Base-by-base conservation (phyloP, 75 land plant species). In the Selaginella tamariscina region DNA sequence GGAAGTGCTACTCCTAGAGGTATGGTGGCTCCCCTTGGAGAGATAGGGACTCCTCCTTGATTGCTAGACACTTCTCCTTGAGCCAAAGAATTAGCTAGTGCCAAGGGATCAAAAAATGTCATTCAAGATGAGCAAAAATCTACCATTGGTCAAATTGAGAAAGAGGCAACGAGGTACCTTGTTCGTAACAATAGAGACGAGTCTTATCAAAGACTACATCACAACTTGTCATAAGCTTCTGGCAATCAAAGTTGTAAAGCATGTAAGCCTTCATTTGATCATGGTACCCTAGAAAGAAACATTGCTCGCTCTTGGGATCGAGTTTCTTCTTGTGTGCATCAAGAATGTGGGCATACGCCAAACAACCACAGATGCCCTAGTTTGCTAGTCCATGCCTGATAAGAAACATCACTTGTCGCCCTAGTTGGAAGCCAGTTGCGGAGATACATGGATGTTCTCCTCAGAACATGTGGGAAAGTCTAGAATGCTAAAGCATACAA, bases 191-290 rank as follows among this genome's bases (percentile, higher is more conserved):
- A 39, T 39, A 39, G 49, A 39, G n/a, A n/a, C n/a, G n/a, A n/a
- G n/a, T n/a, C 30, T 29, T 32, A 68, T 11, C 29, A 56, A 69
- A 69, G 9, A 18, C 27, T 11, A 54, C 30, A 56, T 69, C 20
- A 21, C 22, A 2, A 29, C 71, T 69, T 49, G 29, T 30, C 62
- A 56, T 39, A 20, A 24, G 11, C 2, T 68, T 55, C 11, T 64
- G 30, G 11, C 32, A 55, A 0, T 30, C 22, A 5, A 24, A 62
- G 32, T 70, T 60, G 44, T 70, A 62, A 2, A 22, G 24, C 26
- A 18, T 70, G 15, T 70, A 32, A 29, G 31, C 66, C 57, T 70
- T 70, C 5, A 32, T 21, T 18, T 59, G 24, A 31, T 57, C 65
- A 60, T 24, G 27, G 1, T 68, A 68, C 27, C 64, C 64, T 44